These are phyloP conservation scores for Candida oleophila DNA, from an alignment of 805 yeast genomes.

Conservation along the genomic window DNA sequence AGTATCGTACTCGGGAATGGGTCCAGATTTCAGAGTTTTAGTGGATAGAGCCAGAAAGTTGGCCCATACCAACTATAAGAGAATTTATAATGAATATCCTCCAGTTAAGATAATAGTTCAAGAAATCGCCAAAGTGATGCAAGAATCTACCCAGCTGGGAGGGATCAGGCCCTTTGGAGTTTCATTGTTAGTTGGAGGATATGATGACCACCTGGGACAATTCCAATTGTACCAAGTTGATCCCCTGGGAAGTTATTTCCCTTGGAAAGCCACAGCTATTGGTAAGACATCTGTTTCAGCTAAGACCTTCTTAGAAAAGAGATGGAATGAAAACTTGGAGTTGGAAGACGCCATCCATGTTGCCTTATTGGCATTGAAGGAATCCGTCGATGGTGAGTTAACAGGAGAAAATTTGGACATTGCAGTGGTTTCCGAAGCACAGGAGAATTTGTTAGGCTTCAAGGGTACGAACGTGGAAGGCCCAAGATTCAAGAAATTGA, in stretches of 20 bases:
- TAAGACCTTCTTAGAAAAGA: constrained; percentile 92
- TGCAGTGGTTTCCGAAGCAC: constrained; percentile 79
- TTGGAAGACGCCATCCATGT: constrained; percentile 98
- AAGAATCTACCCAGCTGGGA: constrained; percentile 97
- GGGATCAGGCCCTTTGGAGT: constrained; percentile 99
- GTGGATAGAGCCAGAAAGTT: constrained; percentile 92
- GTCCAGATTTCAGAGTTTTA: constrained; percentile 94
- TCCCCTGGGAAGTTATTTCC: constrained; percentile 96
- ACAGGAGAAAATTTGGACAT: constrained; percentile 95
- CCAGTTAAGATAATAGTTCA: constrained; percentile 92
- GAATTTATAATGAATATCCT: constrained; percentile 94
- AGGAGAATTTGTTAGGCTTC: constrained; percentile 79
- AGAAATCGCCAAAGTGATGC: constrained; percentile 95
- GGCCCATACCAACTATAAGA: constrained; percentile 89
- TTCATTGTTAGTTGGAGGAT: constrained; percentile 88
- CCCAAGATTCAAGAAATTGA: constrained; percentile 82
- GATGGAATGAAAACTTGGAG: constrained; percentile 97
- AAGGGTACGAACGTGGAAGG: constrained; percentile 82
- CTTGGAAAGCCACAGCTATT: constrained; percentile 99
- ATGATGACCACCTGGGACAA: constrained; percentile 68
- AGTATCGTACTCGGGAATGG: constrained; percentile 97
- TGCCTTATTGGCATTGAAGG: constrained; percentile 90
- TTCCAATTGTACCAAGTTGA: constrained; percentile 93
- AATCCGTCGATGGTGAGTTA: constrained; percentile 96
- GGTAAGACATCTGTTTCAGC: constrained; percentile 97